Evolutionary conservation across 257 asterid genomes (phyloP).

Genomic region (Fraxinus cuspidata): DNA sequence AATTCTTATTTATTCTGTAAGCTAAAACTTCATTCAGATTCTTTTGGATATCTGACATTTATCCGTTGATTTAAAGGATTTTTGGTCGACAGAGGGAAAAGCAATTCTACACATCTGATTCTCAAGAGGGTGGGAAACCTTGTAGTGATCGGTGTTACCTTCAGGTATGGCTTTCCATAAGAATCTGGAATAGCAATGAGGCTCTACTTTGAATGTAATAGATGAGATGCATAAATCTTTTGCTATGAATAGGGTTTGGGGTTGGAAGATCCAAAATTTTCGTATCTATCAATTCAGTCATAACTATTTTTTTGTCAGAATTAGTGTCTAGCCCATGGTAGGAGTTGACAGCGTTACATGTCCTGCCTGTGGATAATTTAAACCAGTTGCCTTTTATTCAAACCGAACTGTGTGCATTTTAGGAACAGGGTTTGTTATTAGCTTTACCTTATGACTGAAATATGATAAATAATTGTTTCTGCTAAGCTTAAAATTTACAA

Average conservation of each 20-base stretch:
- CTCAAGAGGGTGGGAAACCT: conserved; percentile 72
- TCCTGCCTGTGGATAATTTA: background rate
- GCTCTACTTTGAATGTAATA: conserved; percentile 9
- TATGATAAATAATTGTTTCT: background rate
- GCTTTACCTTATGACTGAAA: background rate
- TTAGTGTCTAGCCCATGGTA: conserved; percentile 1
- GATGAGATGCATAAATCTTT: background rate
- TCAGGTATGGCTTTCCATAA: conserved; percentile 52
- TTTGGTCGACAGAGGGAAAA: conserved; percentile 66
- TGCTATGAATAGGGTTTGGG: background rate
- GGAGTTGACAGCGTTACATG: conserved; percentile 8
- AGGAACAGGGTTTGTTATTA: conserved; percentile 4
- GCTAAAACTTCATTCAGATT: conserved; percentile 28
- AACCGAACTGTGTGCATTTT: background rate
- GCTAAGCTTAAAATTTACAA: background rate
- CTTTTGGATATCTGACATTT: conserved; percentile 20
- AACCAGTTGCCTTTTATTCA: background rate
- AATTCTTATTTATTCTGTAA: conserved; percentile 63
- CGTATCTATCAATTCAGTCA: background rate
- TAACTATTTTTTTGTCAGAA: background rate
- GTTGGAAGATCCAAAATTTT: background rate
- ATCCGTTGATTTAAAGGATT: conserved; percentile 25
- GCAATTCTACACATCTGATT: conserved; percentile 54
- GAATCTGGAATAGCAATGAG: conserved; percentile 16
- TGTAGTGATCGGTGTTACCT: conserved; percentile 85